Conservation (phyloP, 2,329 filamentous ascomycete genomes). For the Sphaceloma murrayae region DNA sequence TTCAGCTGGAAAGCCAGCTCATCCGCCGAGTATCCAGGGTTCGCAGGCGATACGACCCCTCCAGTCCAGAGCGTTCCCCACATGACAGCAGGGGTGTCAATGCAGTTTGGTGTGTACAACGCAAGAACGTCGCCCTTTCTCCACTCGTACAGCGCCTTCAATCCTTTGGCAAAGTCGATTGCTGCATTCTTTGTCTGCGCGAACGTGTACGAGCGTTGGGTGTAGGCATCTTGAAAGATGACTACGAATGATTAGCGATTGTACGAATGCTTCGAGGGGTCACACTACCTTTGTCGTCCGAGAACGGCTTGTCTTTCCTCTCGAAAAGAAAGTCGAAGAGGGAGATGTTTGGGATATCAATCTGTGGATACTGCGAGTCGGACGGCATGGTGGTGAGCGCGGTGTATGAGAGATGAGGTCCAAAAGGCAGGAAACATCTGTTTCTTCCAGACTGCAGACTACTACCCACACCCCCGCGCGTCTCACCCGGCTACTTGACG, state of each 20-base stretch:
- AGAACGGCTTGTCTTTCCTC: constrained; percentile 52
- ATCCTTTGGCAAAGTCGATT: constrained; percentile 67
- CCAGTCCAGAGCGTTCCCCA: constrained; percentile 79
- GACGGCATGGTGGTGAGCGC: constrained; percentile 52
- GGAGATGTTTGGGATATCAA: constrained; percentile 65
- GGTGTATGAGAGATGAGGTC: not conserved
- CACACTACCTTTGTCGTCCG: constrained; percentile 59
- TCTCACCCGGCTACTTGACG: not conserved
- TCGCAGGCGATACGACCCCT: constrained; percentile 72
- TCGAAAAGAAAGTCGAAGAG: constrained; percentile 74
- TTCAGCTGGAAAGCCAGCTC: constrained; percentile 79
- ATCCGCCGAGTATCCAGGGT: constrained; percentile 73
- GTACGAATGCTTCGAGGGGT: constrained; percentile 2
- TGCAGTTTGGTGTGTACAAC: constrained; percentile 74
- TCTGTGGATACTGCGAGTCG: constrained; percentile 52
- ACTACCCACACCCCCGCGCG: constrained; percentile 4
- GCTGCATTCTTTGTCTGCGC: constrained; percentile 55
- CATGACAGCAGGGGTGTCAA: constrained; percentile 69
- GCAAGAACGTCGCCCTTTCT: constrained; percentile 73
- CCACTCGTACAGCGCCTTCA: constrained; percentile 68
- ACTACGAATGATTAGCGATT: constrained; percentile 40
- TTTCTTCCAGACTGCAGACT: not conserved
- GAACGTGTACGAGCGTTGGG: constrained; percentile 60
- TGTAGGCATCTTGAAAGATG: constrained; percentile 67
- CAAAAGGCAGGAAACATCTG: no score